Evolutionary conservation across 108 stramenopile genomes (phyloP).

Genomic region (Nitzschia sp.): DNA sequence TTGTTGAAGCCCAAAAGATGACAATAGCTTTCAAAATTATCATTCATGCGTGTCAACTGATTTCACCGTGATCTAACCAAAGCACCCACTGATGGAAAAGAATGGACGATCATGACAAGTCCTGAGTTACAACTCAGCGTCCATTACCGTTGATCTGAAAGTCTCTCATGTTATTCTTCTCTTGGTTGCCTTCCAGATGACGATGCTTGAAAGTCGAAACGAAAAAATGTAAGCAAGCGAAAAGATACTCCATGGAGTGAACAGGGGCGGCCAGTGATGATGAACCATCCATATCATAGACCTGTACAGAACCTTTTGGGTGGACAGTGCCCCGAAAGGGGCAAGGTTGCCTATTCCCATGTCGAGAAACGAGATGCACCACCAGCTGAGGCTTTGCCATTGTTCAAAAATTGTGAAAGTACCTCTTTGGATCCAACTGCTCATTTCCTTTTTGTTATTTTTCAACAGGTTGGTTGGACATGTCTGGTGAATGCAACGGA

Average conservation of each 20-base stretch:
- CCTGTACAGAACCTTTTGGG: slow-evolving; percentile 42
- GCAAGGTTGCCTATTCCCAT: slow-evolving; percentile 19
- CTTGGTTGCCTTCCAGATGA: too few species aligned
- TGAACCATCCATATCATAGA: slow-evolving; percentile 58
- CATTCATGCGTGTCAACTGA: slow-evolving; percentile 58
- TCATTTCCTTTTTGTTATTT: too few species aligned
- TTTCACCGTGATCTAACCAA: slow-evolving; percentile 44
- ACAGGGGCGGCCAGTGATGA: slow-evolving; percentile 40
- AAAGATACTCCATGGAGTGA: too few species aligned
- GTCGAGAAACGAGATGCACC: slow-evolving; percentile 65
- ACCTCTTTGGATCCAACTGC: not conserved
- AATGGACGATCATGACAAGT: not conserved
- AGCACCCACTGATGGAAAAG: slow-evolving; percentile 11
- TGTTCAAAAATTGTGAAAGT: not conserved
- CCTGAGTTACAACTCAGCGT: too few species aligned
- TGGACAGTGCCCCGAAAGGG: slow-evolving; percentile 32
- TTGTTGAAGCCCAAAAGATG: slow-evolving; percentile 5
- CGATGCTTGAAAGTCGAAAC: too few species aligned
- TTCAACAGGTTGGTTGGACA: too few species aligned
- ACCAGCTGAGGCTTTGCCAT: slow-evolving; percentile 47
- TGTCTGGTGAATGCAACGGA: too few species aligned
- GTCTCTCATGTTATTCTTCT: slow-evolving; percentile 4
- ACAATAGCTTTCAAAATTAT: slow-evolving; percentile 11
- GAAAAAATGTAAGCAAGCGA: too few species aligned
- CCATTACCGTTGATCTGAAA: too few species aligned